Evolutionary conservation across 495 filamentous ascomycete species (phyloP).

Genomic region (Mycothermus thermophilus): DNA sequence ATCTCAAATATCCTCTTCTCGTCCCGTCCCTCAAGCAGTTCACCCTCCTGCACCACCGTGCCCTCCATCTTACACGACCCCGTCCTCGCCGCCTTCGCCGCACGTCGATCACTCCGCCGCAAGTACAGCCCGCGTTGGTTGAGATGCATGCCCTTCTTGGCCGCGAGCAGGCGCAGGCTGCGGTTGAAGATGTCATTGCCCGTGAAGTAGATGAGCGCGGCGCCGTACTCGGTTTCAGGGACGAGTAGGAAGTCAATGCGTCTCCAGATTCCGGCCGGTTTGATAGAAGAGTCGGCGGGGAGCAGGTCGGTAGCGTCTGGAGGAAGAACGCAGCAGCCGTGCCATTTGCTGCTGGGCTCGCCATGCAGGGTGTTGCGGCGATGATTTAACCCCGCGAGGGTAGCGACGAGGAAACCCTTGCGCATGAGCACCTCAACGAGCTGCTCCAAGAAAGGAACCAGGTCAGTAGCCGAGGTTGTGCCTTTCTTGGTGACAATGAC

Average conservation of each 20-base stretch:
- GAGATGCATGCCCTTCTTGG: constrained; percentile 70
- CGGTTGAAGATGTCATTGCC: constrained; percentile 96
- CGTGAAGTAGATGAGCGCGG: constrained; percentile 88
- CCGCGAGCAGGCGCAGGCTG: constrained; percentile 68
- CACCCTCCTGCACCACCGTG: constrained; percentile 55
- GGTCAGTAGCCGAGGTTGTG: constrained; percentile 42
- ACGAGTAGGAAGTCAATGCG: constrained; percentile 83
- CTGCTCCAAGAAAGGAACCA: constrained; percentile 48
- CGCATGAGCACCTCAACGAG: constrained; percentile 50
- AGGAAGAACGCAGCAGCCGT: constrained; percentile 66
- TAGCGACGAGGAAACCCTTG: constrained; percentile 43
- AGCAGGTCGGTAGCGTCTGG: constrained; percentile 2
- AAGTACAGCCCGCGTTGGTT: constrained; percentile 79
- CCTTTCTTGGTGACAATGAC: constrained; percentile 65
- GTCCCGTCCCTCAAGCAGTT: constrained; percentile 57
- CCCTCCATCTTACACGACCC: constrained; percentile 47
- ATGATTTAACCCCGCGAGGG: constrained; percentile 27
- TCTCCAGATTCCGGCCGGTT: too few relatives aligned
- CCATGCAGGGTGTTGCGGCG: constrained; percentile 15
- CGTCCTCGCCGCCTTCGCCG: too few relatives aligned
- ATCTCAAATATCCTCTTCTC: constrained; percentile 80
- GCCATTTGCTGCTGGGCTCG: constrained; percentile 66
- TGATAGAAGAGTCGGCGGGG: too few relatives aligned
- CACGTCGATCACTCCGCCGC: too few relatives aligned
- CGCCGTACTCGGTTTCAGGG: constrained; percentile 66